phyloP scores from a whole-genome alignment of 768 basidiomycete genomes.

The Tricholoma sp. region DNA sequence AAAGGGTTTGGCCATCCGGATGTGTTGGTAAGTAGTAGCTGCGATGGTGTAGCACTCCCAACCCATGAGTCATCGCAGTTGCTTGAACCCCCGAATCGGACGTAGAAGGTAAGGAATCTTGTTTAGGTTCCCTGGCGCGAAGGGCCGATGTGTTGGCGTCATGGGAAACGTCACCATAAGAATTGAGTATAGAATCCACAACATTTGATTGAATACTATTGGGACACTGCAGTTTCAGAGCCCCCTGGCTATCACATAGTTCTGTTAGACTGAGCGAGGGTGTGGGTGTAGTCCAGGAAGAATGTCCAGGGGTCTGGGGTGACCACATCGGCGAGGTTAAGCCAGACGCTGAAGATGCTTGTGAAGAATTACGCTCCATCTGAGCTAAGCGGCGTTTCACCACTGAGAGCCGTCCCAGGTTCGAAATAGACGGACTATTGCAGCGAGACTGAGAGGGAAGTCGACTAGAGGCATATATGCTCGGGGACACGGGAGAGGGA shows the following conservation, averaged over 20 bases:
- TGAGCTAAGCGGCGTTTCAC: constrained; percentile 64
- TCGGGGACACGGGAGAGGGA: constrained; percentile 18
- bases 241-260: not conserved
- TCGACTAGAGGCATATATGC: constrained; percentile 20
- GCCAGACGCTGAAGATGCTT: constrained; percentile 7
- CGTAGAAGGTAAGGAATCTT: not conserved
- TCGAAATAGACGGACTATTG: constrained; percentile 56
- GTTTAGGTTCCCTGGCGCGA: not conserved
- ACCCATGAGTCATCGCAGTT: not conserved
- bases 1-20: constrained; percentile 9
- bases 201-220: constrained; percentile 12
- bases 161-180: constrained; percentile 14
- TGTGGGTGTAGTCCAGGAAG: not conserved
- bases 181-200: constrained; percentile 22
- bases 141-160: not conserved
- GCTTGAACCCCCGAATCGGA: not conserved
- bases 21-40: constrained; percentile 2
- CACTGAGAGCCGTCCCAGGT: constrained; percentile 55
- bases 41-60: constrained; percentile 7
- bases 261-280: not conserved
- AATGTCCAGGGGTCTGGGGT: constrained; percentile 2
- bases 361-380: constrained; percentile 38
- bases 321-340: constrained; percentile 8
- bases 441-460: constrained; percentile 13
- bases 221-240: constrained; percentile 3